Conservation (phyloP, 192 early-diverging fungal genomes). For the Rhizoclosmatium globosum region DNA sequence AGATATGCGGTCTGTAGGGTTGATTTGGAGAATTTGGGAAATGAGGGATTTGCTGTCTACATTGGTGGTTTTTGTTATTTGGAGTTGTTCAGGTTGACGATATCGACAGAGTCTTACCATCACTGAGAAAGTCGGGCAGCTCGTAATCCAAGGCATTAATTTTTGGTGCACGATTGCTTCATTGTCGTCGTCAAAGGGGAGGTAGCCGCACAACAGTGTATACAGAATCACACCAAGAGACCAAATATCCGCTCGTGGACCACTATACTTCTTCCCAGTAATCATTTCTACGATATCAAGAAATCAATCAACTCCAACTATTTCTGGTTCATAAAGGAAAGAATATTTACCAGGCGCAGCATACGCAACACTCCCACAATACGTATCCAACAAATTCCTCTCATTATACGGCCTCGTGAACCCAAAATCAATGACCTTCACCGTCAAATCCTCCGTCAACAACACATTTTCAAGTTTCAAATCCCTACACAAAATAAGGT, state of each 20-base stretch:
- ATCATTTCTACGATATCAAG: slow-evolving; percentile 69
- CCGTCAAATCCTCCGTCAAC: slow-evolving; percentile 82
- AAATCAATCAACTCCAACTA: background rate
- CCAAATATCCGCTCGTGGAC: slow-evolving; percentile 66
- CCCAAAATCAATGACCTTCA: slow-evolving; percentile 98
- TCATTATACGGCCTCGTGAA: slow-evolving; percentile 52
- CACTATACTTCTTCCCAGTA: slow-evolving; percentile 77
- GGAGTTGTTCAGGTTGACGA: slow-evolving; percentile 11
- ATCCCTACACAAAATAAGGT: slow-evolving; percentile 65
- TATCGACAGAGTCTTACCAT: slow-evolving; percentile 46
- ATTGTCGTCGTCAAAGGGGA: slow-evolving; percentile 76
- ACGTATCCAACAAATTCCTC: slow-evolving; percentile 56
- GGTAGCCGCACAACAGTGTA: slow-evolving; percentile 55
- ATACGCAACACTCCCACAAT: slow-evolving; percentile 73
- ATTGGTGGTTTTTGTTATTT: background rate
- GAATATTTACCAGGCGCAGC: slow-evolving; percentile 74
- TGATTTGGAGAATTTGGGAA: slow-evolving; percentile 66
- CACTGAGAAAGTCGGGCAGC: slow-evolving; percentile 67
- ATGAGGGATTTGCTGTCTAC: slow-evolving; percentile 72
- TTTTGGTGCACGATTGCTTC: slow-evolving; percentile 71
- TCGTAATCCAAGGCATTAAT: slow-evolving; percentile 79
- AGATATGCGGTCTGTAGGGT: slow-evolving; percentile 70
- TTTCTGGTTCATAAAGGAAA: slow-evolving; percentile 1
- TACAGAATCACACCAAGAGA: slow-evolving; percentile 65
- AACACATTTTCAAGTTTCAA: slow-evolving; percentile 96